Percentiles rank a stretch among this genome's conserved stretches.
Evolutionary conservation across 2,329 filamentous ascomycete species (phyloP).

Genomic region (Sporothrix pseudoabietina): DNA sequence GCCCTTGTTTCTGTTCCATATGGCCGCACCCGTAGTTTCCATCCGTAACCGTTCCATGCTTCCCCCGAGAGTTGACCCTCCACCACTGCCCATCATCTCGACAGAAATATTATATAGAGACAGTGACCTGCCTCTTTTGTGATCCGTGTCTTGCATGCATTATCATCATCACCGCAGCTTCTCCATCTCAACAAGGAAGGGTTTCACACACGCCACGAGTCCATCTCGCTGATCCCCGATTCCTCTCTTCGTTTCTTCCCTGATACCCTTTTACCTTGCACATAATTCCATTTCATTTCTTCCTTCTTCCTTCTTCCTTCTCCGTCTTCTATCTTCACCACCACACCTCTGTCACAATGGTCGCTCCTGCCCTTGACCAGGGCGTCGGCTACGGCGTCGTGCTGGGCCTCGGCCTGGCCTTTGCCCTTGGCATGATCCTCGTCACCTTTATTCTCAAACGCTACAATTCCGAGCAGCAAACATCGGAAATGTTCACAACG

Average conservation of each 20-base stretch:
- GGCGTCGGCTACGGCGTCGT: constrained; percentile 78
- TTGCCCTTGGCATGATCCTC: constrained; percentile 61
- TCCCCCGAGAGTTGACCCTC: background rate
- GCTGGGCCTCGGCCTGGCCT: constrained; percentile 71
- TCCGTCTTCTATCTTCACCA: background rate
- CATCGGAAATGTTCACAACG: constrained; percentile 89
- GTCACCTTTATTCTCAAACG: constrained; percentile 44
- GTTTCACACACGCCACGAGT: constrained; percentile 1
- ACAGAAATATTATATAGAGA: constrained; percentile 10
- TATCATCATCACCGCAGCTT: background rate
- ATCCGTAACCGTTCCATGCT: background rate
- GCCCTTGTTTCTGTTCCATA: background rate
- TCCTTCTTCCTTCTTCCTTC: background rate
- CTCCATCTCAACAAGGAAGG: background rate
- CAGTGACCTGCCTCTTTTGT: background rate
- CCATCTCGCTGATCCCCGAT: background rate
- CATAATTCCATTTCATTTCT: background rate
- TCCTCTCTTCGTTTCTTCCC: background rate
- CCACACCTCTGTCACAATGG: constrained; percentile 36
- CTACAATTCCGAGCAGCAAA: constrained; percentile 70
- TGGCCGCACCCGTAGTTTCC: background rate
- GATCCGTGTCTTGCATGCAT: constrained; percentile 1
- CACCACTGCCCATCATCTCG: background rate
- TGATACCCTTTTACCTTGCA: background rate
- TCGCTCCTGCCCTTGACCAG: constrained; percentile 52